Conservation (phyloP, 352 stramenopile genomes). For the Phytopythium helicoides region DNA sequence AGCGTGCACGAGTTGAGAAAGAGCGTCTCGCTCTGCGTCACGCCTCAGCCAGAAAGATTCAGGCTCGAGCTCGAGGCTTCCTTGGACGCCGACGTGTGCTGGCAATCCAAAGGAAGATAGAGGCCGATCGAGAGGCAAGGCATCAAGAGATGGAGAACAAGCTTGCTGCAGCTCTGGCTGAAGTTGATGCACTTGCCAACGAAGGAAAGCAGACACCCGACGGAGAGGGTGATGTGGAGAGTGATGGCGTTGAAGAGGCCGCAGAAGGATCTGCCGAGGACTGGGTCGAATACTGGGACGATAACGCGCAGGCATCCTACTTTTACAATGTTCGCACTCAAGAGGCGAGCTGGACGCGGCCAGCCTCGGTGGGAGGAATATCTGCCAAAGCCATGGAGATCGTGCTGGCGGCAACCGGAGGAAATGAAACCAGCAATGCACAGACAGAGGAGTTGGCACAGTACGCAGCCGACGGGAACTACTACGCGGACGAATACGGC, state of each 20-base stretch:
- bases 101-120: slow-evolving; percentile 58
- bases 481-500: slow-evolving; percentile 71
- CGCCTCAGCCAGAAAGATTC: slow-evolving; percentile 52
- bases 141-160: slow-evolving; percentile 52
- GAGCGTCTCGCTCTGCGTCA: slow-evolving; percentile 48
- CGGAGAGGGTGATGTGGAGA: slow-evolving; percentile 5
- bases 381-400: slow-evolving; percentile 38
- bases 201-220: slow-evolving; percentile 3
- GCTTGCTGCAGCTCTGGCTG: slow-evolving; percentile 55
- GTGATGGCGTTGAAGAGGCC: slow-evolving; percentile 4
- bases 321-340: slow-evolving; percentile 89
- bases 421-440: slow-evolving; percentile 12
- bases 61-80: slow-evolving; percentile 50
- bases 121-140: slow-evolving; percentile 58
- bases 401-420: slow-evolving; percentile 21
- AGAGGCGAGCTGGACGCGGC: slow-evolving; percentile 83
- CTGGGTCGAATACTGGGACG: slow-evolving; percentile 91
- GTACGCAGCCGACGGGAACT: slow-evolving; percentile 11
- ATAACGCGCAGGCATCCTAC: slow-evolving; percentile 85
- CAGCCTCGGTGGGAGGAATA: slow-evolving; percentile 26
- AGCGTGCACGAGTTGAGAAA: slow-evolving; percentile 65
- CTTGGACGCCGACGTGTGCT: slow-evolving; percentile 54
- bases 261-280: slow-evolving; percentile 37
- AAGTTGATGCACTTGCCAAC: slow-evolving; percentile 40
- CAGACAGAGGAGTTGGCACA: slow-evolving; percentile 23